Evolutionary conservation across 2,329 filamentous ascomycete species (phyloP).

Genomic region (Stylonectria norvegica): DNA sequence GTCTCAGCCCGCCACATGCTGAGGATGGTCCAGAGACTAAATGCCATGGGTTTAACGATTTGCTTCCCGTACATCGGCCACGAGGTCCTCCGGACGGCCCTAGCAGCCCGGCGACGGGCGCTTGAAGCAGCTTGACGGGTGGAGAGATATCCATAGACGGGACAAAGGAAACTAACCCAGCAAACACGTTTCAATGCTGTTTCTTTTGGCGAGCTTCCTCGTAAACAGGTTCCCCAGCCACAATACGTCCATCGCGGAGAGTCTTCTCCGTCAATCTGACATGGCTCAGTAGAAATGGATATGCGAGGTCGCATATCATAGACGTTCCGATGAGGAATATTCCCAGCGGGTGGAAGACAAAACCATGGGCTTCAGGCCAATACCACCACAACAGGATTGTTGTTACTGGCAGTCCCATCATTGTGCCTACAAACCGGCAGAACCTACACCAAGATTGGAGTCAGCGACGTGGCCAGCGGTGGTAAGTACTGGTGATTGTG

Average conservation of each 20-base stretch:
- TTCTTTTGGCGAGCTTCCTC: constrained; percentile 19
- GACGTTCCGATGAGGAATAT: constrained; percentile 41
- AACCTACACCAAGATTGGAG: constrained; percentile 33
- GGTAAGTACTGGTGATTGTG: too few species aligned
- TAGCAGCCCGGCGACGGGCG: too few species aligned
- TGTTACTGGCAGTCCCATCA: constrained; percentile 39
- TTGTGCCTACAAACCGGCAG: constrained; percentile 40
- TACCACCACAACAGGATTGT: constrained; percentile 45
- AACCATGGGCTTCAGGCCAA: constrained; percentile 50
- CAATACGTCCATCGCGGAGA: constrained; percentile 37
- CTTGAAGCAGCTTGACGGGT: too few species aligned
- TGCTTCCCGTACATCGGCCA: too few species aligned
- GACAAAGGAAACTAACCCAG: too few species aligned
- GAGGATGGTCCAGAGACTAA: too few species aligned
- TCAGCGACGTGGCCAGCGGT: constrained; percentile 14
- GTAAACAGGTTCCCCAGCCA: constrained; percentile 18
- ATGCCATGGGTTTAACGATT: too few species aligned
- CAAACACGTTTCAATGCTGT: constrained; percentile 14
- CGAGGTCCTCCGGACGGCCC: too few species aligned
- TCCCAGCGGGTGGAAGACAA: constrained; percentile 41
- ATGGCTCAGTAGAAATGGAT: constrained; percentile 41
- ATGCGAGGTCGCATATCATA: constrained; percentile 41
- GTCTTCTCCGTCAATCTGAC: constrained; percentile 38
- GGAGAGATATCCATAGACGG: too few species aligned
- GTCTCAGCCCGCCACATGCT: too few species aligned